Base-by-base conservation (phyloP, 495 filamentous ascomycete species). In the Saxophila tyrrhenica region DNA sequence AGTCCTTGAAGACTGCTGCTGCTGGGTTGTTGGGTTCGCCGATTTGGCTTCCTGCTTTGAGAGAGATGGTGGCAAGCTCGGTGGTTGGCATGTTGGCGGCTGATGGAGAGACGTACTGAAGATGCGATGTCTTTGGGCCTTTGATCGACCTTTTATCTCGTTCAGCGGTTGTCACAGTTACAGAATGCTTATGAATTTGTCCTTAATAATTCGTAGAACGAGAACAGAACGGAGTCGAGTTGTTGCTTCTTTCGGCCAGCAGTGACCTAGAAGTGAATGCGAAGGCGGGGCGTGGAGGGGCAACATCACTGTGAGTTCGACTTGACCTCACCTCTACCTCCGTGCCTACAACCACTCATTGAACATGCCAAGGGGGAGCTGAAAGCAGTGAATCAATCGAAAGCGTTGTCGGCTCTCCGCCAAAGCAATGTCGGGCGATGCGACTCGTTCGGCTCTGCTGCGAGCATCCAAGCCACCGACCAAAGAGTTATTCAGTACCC, bases 401-500 rank as follows among this genome's bases (percentile, higher is more conserved):
- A 35, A 35, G 29, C 29, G 13, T 35, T 35, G 29, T 35, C 13
- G 29, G 29, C 29, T 13, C 5, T 35, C 29, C 29, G 29, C 29
- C n/a, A n/a, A n/a, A 35, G 29, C 29, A 35, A 35, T 35, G 29
- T 35, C 29, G 7, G 29, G 29, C 29, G 29, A 35, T 13, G 29
- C n/a, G n/a, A n/a, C 29, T 35, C 15, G 41, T 8, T 44, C 41
- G 17, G 59, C 59, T 8, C 59, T 62, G 15, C 48, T 51, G 15
- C 20, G 35, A 20, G 59, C 59, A 7, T 62, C 59, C 15, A 58
- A 43, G 35, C 59, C 59, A 11, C 32, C 55, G 9, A 50, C n/a
- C n/a, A 50, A 65, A 25, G 58, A 66, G 47, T 57, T 71, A 15
- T 66, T 66, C 58, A 60, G 55, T 25, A 64, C 57, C 38, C 63